Evolutionary conservation across 139 green algal species (phyloP).

Genomic region (Desmodesmus armatus): DNA sequence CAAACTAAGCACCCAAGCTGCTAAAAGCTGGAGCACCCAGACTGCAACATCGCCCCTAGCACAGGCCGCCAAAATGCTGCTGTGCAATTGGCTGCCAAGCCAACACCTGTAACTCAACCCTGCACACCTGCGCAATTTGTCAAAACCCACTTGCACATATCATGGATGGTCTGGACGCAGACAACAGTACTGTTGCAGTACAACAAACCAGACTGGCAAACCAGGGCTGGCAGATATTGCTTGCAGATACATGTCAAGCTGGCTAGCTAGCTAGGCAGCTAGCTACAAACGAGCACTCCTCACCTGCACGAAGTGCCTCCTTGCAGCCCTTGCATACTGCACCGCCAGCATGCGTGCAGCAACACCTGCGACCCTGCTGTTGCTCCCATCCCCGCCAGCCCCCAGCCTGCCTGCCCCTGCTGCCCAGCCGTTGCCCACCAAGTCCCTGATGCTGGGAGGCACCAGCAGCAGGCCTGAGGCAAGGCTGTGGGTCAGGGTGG

Average conservation of each 20-base stretch:
- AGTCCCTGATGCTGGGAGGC: slow-evolving; percentile 3
- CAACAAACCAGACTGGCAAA: neutral
- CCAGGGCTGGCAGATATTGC: neutral
- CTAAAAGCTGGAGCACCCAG: too few relatives aligned
- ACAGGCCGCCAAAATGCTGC: too few relatives aligned
- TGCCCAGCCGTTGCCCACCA: slow-evolving; percentile 2
- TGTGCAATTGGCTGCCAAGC: too few relatives aligned
- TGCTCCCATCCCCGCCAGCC: neutral
- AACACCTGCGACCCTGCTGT: neutral
- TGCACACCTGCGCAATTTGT: too few relatives aligned
- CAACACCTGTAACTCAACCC: too few relatives aligned
- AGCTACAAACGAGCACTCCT: neutral
- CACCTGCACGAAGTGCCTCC: neutral
- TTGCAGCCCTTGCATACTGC: neutral
- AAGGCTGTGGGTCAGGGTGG: neutral
- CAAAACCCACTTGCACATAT: too few relatives aligned
- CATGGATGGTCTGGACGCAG: too few relatives aligned
- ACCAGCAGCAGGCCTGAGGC: slow-evolving; percentile 9
- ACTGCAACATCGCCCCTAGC: too few relatives aligned
- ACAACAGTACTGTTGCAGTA: too few relatives aligned
- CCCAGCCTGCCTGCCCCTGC: neutral
- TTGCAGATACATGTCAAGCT: too few relatives aligned
- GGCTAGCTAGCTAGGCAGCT: too few relatives aligned
- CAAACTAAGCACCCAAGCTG: too few relatives aligned
- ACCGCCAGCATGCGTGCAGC: slow-evolving; percentile 23